These are phyloP conservation scores for Phaffomyces opuntiae DNA, from an alignment of 805 yeast genomes.

Conservation along the genomic window DNA sequence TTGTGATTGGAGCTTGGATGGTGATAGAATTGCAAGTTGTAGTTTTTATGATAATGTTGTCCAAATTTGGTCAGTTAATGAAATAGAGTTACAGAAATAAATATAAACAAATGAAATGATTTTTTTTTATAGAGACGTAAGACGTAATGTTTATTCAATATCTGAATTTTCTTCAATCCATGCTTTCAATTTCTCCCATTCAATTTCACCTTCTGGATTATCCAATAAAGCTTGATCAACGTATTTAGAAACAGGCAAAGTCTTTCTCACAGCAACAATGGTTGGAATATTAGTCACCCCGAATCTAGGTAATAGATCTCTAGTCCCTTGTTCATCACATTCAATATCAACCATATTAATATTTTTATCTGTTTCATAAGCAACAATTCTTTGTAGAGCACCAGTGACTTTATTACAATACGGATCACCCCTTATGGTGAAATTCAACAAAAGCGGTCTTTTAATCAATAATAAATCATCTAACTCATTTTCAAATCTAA, in stretches of 20 bases:
- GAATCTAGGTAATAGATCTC: slow-evolving; percentile 51
- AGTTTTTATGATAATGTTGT: slow-evolving; percentile 85
- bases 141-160: slow-evolving; percentile 12
- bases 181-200: slow-evolving; percentile 34
- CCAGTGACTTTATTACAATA: slow-evolving; percentile 57
- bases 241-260: slow-evolving; percentile 44
- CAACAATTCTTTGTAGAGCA: slow-evolving; percentile 46
- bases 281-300: slow-evolving; percentile 54
- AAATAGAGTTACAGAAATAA: neutral
- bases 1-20: slow-evolving; percentile 70
- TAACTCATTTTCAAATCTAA: slow-evolving; percentile 53
- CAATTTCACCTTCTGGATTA: slow-evolving; percentile 30
- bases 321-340: slow-evolving; percentile 57
- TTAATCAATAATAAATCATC: slow-evolving; percentile 42
- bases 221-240: slow-evolving; percentile 16
- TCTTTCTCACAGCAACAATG: slow-evolving; percentile 59
- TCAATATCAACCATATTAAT: slow-evolving; percentile 67
- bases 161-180: slow-evolving; percentile 39
- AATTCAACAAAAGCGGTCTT: slow-evolving; percentile 63
- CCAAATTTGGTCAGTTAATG: slow-evolving; percentile 55
- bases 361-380: slow-evolving; percentile 39
- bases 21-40: slow-evolving; percentile 60
- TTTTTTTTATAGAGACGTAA: neutral
- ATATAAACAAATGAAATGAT: neutral
- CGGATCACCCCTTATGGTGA: slow-evolving; percentile 60